Conservation (phyloP, 306 rosid genomes). For the Acacia crassicarpa region DNA sequence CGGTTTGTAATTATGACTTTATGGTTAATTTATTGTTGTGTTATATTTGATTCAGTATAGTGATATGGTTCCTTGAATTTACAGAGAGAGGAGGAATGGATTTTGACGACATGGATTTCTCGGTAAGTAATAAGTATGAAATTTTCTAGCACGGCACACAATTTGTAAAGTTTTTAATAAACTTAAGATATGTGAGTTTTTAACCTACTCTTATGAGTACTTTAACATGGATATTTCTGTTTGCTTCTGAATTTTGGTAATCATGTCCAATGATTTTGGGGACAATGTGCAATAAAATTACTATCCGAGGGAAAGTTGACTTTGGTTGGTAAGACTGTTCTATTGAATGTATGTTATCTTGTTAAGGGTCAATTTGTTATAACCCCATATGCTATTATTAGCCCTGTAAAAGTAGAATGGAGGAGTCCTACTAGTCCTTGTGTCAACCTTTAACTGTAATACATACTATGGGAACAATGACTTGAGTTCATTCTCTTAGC, state of each 20-base stretch:
- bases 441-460: too few species aligned
- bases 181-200: not conserved
- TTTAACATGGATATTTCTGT: not conserved
- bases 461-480: too few species aligned
- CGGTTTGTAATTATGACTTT: slow-evolving; percentile 23
- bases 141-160: not conserved
- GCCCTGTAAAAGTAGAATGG: too few species aligned
- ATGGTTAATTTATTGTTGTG: not conserved
- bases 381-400: too few species aligned
- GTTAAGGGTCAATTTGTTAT: too few species aligned
- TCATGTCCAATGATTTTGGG: not conserved
- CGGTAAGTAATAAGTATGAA: slow-evolving; percentile 40
- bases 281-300: too few species aligned
- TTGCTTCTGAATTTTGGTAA: not conserved
- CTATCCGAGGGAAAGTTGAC: too few species aligned
- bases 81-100: slow-evolving; percentile 40
- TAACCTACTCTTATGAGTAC: not conserved
- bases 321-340: too few species aligned
- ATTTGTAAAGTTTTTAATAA: not conserved
- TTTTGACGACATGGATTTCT: slow-evolving; percentile 37
- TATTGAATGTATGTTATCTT: too few species aligned
- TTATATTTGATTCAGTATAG: not conserved
- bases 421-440: too few species aligned
- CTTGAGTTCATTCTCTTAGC: too few species aligned
- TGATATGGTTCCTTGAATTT: not conserved